Base-by-base conservation (phyloP, 2,329 filamentous ascomycete species). In the Xylariaceae sp. region DNA sequence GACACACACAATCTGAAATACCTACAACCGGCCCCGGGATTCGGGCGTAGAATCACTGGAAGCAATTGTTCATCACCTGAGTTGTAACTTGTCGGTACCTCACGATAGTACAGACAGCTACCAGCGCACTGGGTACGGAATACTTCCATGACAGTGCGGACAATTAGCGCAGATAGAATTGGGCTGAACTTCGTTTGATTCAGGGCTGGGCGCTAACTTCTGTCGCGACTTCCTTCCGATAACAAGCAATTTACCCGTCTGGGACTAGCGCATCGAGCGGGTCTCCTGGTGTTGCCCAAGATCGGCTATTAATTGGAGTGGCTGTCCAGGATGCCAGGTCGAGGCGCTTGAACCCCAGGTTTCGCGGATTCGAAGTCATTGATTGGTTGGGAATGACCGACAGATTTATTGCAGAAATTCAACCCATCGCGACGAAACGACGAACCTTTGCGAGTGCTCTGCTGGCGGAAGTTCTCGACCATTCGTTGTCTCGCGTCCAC, bases 301-400 rank as follows among this genome's bases (percentile, higher is more conserved):
- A 61, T 35, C 30, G 55, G 55, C 45, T 44, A 53, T 51, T 13
- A 49, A 35, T 13, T 44, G 49, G 59, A 41, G 56, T 48, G 59
- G 55, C 53, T 37, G 55, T 41, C 17, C 53, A 11, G 51, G 59
- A 59, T 64, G 67, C 67, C 66, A 69, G 67, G 66, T 61, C 62
- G 61, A 66, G 61, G 64, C 67, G 64, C 60, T 56, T 52, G 49
- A 48, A 64, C 61, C 59, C 65, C 67, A 68, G 66, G 48, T 66
- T 64, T 30, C 50, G 53, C 53, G 37, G 51, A 56, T 56, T 59
- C 44, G 62, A 61, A 62, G 61, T 65, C 63, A 63, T 65, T 56
- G 18, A 69, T 70, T 70, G 68, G 68, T 67, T 66, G 59, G 55
- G 61, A 56, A 57, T 56, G 61, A 53, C 56, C 59, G 44, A 30